A percentile compares a stretch with the other conserved stretches of the same genome.
Evolutionary conservation across 805 yeast species (phyloP).

Genomic region (Brettanomyces nanus): DNA sequence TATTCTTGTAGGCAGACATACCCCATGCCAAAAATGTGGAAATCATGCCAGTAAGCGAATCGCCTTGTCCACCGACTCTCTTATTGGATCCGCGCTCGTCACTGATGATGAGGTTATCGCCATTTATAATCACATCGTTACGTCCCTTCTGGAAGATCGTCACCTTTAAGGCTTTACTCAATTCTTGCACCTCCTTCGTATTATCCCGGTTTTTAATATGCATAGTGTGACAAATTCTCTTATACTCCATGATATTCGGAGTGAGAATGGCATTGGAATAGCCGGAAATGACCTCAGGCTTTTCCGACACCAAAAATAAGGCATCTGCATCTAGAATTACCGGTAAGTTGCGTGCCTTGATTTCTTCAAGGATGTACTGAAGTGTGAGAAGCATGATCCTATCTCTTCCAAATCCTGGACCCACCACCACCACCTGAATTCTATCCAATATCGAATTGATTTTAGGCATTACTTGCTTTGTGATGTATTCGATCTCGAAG

Average conservation of each 20-base stretch:
- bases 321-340: conserved; percentile 90
- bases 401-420: conserved; percentile 94
- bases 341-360: conserved; percentile 52
- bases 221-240: conserved; percentile 50
- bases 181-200: conserved; percentile 26
- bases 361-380: conserved; percentile 46
- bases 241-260: conserved; percentile 84
- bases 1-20: conserved; percentile 46
- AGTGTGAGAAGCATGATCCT: conserved; percentile 53
- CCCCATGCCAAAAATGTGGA: conserved; percentile 82
- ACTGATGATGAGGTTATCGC: conserved; percentile 33
- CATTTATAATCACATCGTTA: conserved; percentile 51
- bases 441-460: conserved; percentile 49
- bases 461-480: conserved; percentile 44
- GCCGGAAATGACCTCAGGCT: conserved; percentile 40
- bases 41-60: conserved; percentile 78
- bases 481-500: conserved; percentile 25
- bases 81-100: conserved; percentile 57
- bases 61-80: conserved; percentile 97
- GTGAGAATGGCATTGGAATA: conserved; percentile 64
- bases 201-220: conserved; percentile 25
- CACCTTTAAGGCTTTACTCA: conserved; percentile 46
- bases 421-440: conserved; percentile 77
- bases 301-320: conserved; percentile 52
- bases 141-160: conserved; percentile 69